phyloP scores from a whole-genome alignment of 2,329 filamentous ascomycete species.

The Stemphylium vesicarium region DNA sequence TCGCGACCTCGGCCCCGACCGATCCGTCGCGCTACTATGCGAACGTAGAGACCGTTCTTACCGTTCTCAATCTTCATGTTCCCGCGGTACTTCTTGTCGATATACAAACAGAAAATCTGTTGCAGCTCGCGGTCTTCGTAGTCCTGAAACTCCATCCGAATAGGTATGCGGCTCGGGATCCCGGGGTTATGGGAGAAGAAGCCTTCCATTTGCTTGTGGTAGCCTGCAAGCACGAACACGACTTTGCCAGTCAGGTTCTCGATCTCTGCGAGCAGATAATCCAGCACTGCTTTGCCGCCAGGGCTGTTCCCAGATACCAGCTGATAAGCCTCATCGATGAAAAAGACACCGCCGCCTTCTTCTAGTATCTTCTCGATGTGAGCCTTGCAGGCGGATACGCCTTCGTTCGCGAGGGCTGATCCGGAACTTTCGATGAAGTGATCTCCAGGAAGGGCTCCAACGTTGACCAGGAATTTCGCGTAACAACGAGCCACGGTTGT shows the following conservation, averaged over 20 bases:
- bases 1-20: constrained; percentile 67
- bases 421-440: constrained; percentile 72
- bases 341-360: constrained; percentile 70
- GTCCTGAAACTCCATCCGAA: constrained; percentile 70
- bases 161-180: constrained; percentile 71
- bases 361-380: constrained; percentile 64
- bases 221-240: constrained; percentile 75
- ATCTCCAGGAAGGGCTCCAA: constrained; percentile 67
- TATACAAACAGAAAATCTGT: constrained; percentile 62
- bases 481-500: constrained; percentile 78
- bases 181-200: constrained; percentile 79
- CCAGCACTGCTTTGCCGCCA: constrained; percentile 68
- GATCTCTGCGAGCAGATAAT: constrained; percentile 74
- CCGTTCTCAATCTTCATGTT: constrained; percentile 63
- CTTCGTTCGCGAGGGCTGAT: constrained; percentile 67
- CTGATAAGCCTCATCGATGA: constrained; percentile 83
- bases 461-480: constrained; percentile 66
- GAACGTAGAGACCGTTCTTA: constrained; percentile 54
- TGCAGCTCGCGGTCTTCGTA: constrained; percentile 71
- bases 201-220: constrained; percentile 75
- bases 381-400: constrained; percentile 64
- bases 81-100: constrained; percentile 61
- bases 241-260: constrained; percentile 74
- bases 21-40: constrained; percentile 67
- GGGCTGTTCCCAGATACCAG: constrained; percentile 64